Evolutionary conservation across 1,284 basidiomycete species (phyloP), one percentile per base, ranked within the genome.

Genomic region (Irpex lacteus): DNA sequence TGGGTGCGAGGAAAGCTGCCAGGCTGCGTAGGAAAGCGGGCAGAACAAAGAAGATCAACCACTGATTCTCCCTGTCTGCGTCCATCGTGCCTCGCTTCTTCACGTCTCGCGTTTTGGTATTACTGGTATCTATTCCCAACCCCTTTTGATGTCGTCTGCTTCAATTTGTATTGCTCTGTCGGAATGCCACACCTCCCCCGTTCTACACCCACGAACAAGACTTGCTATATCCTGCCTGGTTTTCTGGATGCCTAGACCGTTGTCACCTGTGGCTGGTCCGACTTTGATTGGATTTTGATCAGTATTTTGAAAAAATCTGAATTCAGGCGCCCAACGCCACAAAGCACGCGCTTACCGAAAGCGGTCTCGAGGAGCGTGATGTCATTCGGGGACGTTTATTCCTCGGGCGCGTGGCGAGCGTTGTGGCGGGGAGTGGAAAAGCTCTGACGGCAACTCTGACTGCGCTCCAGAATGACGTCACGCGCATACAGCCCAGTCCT

Each of bases 1-100:
- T 94, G 88, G 90, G 91, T 63, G 89, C 88, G 58, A 81, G 85
- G 63, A 92, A 89, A 75, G 85, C 90, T 52, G 88, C 89, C 8
- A 81, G 91, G 62, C 78, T 90, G 58, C 83, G 87, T 63, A 84
- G 88, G 61, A 89, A 80, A 76, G 86, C 85, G 62, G 91, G 91
- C 50, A 80, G 90, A 49, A 86, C 85, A 54, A 94, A 92, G 74
- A 92, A 92, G 75, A 84, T 94, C 65, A 90, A 89, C 66, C 87
- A 87, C 37, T 91, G 72, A 85, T 64, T 47, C 9, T 18, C 50
- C 11, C 19, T 18, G 8, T 21, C 19, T 8, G 18, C 18, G 1
- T 52, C 18, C 50, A 21, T 21, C n/a, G n/a, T 47, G 44, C n/a
- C 11, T 53, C 52, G n/a, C 9, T 19, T 53, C 9, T 13, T 53